Percentiles rank a stretch among this genome's conserved stretches.
phyloP scores from a whole-genome alignment of 2,329 filamentous ascomycete species.

The Grosmannia clavigera region DNA sequence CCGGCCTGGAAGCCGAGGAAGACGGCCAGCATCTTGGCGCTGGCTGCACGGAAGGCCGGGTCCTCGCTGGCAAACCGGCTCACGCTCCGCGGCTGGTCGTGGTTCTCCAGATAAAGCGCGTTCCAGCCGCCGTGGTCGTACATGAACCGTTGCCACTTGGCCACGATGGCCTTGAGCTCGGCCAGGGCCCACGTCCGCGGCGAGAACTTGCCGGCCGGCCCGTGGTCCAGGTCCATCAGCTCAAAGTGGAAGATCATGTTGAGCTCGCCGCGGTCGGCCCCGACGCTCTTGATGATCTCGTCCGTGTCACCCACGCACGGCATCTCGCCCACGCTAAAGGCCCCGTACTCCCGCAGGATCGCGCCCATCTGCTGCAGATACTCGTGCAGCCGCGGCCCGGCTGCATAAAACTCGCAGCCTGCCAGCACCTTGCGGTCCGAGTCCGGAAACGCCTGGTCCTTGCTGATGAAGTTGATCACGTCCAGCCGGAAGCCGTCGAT shows the following conservation, averaged over 20 bases:
- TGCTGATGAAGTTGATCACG: constrained; percentile 61
- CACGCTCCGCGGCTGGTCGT: constrained; percentile 45
- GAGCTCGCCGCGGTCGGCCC: constrained; percentile 1
- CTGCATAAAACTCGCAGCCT: constrained; percentile 34
- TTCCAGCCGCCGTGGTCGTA: constrained; percentile 42
- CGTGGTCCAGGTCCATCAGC: constrained; percentile 6
- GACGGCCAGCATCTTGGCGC: constrained; percentile 40
- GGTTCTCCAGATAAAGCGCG: constrained; percentile 49
- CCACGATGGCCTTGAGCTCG: not conserved
- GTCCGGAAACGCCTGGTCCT: constrained; percentile 42
- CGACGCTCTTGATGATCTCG: constrained; percentile 6
- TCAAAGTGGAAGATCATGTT: constrained; percentile 7
- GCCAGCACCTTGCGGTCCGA: constrained; percentile 25
- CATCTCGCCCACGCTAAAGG: constrained; percentile 55
- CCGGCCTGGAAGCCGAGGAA: constrained; percentile 33
- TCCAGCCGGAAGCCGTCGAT: constrained; percentile 63
- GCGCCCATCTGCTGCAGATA: constrained; percentile 58
- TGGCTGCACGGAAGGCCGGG: constrained; percentile 21
- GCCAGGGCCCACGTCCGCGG: not conserved
- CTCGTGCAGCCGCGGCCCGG: constrained; percentile 41
- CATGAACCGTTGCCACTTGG: constrained; percentile 30
- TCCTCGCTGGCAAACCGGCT: constrained; percentile 34
- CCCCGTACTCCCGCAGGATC: constrained; percentile 52
- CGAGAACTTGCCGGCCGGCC: constrained; percentile 4
- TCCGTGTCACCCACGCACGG: constrained; percentile 4